Conservation (phyloP, 1,284 basidiomycete genomes). For the Cutaneotrichosporon cutaneum region DNA sequence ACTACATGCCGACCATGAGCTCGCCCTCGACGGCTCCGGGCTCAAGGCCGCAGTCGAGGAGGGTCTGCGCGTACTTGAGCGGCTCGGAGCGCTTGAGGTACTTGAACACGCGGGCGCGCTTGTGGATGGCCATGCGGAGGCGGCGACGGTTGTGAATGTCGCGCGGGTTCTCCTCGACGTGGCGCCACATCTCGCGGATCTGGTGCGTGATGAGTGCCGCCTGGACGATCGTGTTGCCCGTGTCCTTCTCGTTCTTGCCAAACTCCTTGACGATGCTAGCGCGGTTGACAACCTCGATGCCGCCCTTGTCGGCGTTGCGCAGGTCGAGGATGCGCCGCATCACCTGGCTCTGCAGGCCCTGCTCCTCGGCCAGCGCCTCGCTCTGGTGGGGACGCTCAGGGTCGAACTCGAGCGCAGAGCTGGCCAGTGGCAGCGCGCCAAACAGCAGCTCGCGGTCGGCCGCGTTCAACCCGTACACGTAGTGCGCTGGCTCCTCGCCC, state of each 20-base stretch:
- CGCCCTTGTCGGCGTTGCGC: constrained; percentile 77
- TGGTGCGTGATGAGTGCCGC: constrained; percentile 82
- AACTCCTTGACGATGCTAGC: constrained; percentile 76
- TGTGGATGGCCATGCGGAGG: constrained; percentile 72
- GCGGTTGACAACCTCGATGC: constrained; percentile 82
- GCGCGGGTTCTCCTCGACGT: constrained; percentile 66
- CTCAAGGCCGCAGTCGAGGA: constrained; percentile 75
- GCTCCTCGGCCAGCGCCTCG: constrained; percentile 40
- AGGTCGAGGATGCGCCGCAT: constrained; percentile 76
- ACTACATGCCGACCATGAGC: constrained; percentile 59
- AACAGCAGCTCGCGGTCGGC: constrained; percentile 45
- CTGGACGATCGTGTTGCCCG: constrained; percentile 83
- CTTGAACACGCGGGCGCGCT: constrained; percentile 76
- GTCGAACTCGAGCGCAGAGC: constrained; percentile 33
- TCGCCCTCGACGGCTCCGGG: constrained; percentile 84
- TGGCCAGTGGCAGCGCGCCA: constrained; percentile 44
- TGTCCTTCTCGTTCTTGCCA: constrained; percentile 60
- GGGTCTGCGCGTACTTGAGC: constrained; percentile 69
- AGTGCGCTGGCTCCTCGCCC: constrained; percentile 35
- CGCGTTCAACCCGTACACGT: constrained; percentile 38
- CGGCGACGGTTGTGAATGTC: constrained; percentile 76
- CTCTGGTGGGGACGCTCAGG: constrained; percentile 17
- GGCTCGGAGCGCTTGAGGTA: constrained; percentile 71
- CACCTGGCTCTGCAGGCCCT: constrained; percentile 63
- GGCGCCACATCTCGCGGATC: constrained; percentile 78